Base-by-base conservation (phyloP, 495 filamentous ascomycete genomes). In the Hapsidospora chrysogenum region DNA sequence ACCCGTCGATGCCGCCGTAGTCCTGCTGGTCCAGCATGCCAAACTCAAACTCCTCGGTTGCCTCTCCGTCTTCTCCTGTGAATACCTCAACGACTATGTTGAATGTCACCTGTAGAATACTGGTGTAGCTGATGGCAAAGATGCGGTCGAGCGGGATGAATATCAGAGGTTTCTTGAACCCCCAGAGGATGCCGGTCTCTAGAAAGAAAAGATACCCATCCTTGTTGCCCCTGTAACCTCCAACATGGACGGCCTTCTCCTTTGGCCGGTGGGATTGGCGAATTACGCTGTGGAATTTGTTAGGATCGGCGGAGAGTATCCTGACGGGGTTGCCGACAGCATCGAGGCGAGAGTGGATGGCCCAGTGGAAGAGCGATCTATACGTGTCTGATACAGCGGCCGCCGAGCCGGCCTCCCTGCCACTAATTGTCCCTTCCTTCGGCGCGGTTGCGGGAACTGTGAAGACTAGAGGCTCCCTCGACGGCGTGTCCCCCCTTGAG, bases 151-250 rank as follows among this genome's bases (percentile, higher is more conserved):
- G 79, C 2, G 83, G 74, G 41, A 96, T 75, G 61, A 84, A 94
- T 11, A 83, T 46, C 17, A 97, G 59, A 0, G 89, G 89, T 49
- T 97, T 97, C 54, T 94, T 94, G 69, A 93, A 96, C 1, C 74
- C 85, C 64, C 80, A 97, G 19, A 97, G 51, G 30, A 97, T 87
- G 2, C 89, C 89, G 15, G 66, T 76, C 28, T 78, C 70, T 5
- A 95, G 63, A 49, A 96, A 79, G 56, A 92, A 96, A 9, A 97
- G 65, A 41, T 76, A 97, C 9, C 89, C 86, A 53, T 97, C 89
- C 67, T 97, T 97, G 45, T 75, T 86, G 1, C 89, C 89, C 27
- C 85, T 68, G 60, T 85, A 86, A 1, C 78, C 85, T 48, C 87
- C 94, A 14, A 92, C 75, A 51, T 92, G 82, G 43, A 80, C 86